A percentile compares a stretch with the other conserved stretches of the same genome.
phyloP scores from a whole-genome alignment of 2,329 filamentous ascomycete species.

The Pseudocercospora cruenta region DNA sequence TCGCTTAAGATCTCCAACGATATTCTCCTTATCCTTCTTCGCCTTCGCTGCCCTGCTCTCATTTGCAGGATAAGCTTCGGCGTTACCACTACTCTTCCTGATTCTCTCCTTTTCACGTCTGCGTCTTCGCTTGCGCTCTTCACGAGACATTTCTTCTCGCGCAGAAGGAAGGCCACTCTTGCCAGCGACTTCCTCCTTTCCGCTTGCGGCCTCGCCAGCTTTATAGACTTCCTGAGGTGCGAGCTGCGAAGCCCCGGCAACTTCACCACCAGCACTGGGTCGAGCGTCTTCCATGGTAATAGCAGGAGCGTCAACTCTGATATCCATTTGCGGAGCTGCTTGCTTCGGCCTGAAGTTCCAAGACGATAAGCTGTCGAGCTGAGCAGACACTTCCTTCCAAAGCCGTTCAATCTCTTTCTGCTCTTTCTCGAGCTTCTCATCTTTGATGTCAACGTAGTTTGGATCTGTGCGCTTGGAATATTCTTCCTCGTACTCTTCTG shows the following conservation, averaged over 20 bases:
- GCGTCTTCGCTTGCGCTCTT: constrained; percentile 74
- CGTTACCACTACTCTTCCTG: constrained; percentile 65
- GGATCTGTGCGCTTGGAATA: constrained; percentile 79
- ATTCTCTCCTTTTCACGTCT: constrained; percentile 80
- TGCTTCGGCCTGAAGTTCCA: constrained; percentile 96
- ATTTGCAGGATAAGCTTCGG: constrained; percentile 43
- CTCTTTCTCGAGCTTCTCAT: constrained; percentile 74
- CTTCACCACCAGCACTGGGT: constrained; percentile 76
- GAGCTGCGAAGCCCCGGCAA: constrained; percentile 71
- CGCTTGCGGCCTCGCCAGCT: constrained; percentile 64
- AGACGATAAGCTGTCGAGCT: constrained; percentile 85
- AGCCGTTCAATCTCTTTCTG: constrained; percentile 80
- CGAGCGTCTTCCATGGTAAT: constrained; percentile 95
- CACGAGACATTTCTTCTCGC: constrained; percentile 82
- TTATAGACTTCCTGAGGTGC: constrained; percentile 95
- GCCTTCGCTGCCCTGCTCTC: constrained; percentile 56
- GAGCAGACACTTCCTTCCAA: constrained; percentile 79
- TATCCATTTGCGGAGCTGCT: constrained; percentile 76
- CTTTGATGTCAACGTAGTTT: constrained; percentile 76
- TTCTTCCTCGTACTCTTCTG: constrained; percentile 92
- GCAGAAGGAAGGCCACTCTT: constrained; percentile 78
- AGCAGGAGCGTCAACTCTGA: constrained; percentile 88
- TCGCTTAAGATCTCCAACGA: constrained; percentile 73
- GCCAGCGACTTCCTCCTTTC: constrained; percentile 68
- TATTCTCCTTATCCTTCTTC: constrained; percentile 59